Conservation (phyloP, 1,284 basidiomycete genomes). For the Gomphus sp. region DNA sequence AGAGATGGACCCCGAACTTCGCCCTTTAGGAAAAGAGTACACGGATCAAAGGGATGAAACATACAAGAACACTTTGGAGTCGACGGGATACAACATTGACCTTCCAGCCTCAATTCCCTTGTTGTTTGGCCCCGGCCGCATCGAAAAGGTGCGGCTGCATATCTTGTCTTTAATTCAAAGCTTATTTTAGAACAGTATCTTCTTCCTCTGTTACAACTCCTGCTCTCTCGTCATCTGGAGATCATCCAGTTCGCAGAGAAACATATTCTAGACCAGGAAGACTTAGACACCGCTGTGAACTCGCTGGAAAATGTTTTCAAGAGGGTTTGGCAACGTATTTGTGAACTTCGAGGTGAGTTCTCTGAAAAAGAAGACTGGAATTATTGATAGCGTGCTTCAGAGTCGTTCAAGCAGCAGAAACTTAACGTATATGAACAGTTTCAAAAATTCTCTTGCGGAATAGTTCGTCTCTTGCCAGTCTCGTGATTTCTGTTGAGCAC, state of each 20-base stretch:
- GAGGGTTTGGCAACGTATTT: background rate
- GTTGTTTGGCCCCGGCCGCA: constrained; percentile 14
- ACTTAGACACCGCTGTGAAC: background rate
- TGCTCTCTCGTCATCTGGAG: background rate
- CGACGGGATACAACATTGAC: constrained; percentile 19
- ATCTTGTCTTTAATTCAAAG: too few relatives aligned
- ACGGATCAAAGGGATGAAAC: constrained; percentile 11
- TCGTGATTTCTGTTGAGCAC: too few relatives aligned
- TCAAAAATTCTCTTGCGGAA: too few relatives aligned
- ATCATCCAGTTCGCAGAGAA: background rate
- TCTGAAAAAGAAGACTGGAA: too few relatives aligned
- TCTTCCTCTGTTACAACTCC: background rate
- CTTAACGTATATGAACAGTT: too few relatives aligned
- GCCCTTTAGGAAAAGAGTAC: constrained; percentile 11
- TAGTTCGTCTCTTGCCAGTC: too few relatives aligned
- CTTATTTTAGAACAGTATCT: background rate
- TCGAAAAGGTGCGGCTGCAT: constrained; percentile 22
- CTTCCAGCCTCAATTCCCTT: constrained; percentile 16
- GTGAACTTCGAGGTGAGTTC: background rate
- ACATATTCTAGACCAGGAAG: background rate
- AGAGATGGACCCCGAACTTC: background rate
- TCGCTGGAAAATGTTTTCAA: background rate
- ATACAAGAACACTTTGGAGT: constrained; percentile 15
- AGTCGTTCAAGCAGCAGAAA: too few relatives aligned
- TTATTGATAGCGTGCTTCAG: too few relatives aligned